These are phyloP conservation scores for Pythium diclinum DNA, from an alignment of 352 stramenopile species.

Conservation along the genomic window DNA sequence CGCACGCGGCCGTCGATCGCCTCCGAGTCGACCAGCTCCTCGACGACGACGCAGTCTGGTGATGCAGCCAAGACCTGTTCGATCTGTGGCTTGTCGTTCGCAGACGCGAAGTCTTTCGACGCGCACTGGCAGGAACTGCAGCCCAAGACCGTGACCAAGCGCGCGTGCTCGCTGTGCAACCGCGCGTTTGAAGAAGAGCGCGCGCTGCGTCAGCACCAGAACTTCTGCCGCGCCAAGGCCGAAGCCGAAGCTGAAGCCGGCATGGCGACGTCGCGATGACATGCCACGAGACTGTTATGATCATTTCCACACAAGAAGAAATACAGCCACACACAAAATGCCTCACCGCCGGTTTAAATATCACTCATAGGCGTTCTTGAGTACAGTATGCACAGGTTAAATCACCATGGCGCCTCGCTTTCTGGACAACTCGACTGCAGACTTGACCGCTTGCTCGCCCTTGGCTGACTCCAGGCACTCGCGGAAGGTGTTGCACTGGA, in stretches of 20 bases:
- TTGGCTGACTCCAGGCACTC: slow-evolving; percentile 41
- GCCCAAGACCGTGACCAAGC: slow-evolving; percentile 18
- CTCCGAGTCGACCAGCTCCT: slow-evolving; percentile 30
- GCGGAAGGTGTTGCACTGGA: slow-evolving; percentile 57
- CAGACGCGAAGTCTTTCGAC: slow-evolving; percentile 18
- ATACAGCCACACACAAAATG: slow-evolving; percentile 2
- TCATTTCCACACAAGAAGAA: background rate
- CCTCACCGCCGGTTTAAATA: background rate
- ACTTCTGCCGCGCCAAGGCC: slow-evolving; percentile 45
- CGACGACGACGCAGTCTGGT: slow-evolving; percentile 16
- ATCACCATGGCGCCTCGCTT: slow-evolving; percentile 26
- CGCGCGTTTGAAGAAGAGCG: slow-evolving; percentile 68
- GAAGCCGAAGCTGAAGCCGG: slow-evolving; percentile 2
- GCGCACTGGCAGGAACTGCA: slow-evolving; percentile 31
- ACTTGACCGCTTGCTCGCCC: slow-evolving; percentile 38
- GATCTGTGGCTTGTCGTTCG: slow-evolving; percentile 30
- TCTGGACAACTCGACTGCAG: slow-evolving; percentile 22
- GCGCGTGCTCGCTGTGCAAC: slow-evolving; percentile 29
- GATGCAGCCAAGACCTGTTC: slow-evolving; percentile 33
- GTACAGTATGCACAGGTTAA: slow-evolving; percentile 4
- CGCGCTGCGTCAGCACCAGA: slow-evolving; percentile 71
- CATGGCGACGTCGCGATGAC: slow-evolving; percentile 12
- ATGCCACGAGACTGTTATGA: background rate
- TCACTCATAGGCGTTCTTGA: background rate
- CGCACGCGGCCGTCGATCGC: background rate